phyloP scores from a whole-genome alignment of 1,284 basidiomycete species.

The Paramarasmius palmivorus region DNA sequence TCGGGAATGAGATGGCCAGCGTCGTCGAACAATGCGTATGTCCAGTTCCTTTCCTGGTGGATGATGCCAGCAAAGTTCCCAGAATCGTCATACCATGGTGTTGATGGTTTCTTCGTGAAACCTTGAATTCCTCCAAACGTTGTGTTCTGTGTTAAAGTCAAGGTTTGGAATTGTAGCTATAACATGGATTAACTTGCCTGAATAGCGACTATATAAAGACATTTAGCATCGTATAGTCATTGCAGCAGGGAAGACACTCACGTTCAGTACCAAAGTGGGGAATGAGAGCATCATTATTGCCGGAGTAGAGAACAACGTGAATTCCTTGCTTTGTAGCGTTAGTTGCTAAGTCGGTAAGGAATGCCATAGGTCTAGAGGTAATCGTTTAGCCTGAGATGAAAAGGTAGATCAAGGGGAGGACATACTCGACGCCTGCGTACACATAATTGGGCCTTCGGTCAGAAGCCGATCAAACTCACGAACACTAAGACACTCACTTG shows the following conservation, averaged over 20 bases:
- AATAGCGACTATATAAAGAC: slow-evolving; percentile 50
- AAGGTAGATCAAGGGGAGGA: slow-evolving; percentile 10
- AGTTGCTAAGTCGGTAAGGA: slow-evolving; percentile 62
- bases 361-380: slow-evolving; percentile 54
- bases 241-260: slow-evolving; percentile 26
- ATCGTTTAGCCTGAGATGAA: slow-evolving; percentile 12
- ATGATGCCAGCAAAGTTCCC: slow-evolving; percentile 66
- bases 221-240: not conserved
- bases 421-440: slow-evolving; percentile 37
- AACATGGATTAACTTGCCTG: slow-evolving; percentile 40
- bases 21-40: slow-evolving; percentile 56
- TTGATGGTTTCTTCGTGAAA: slow-evolving; percentile 65
- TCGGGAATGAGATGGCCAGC: slow-evolving; percentile 61
- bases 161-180: slow-evolving; percentile 5
- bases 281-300: slow-evolving; percentile 68
- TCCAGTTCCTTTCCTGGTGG: slow-evolving; percentile 72
- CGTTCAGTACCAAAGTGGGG: slow-evolving; percentile 67
- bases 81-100: slow-evolving; percentile 60
- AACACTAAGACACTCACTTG: slow-evolving; percentile 39
- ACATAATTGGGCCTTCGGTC: slow-evolving; percentile 5
- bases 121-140: slow-evolving; percentile 76
- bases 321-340: slow-evolving; percentile 55
- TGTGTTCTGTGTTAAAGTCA: slow-evolving; percentile 50
- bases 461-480: not conserved
- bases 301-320: slow-evolving; percentile 60